Conservation (phyloP, 2,329 filamentous ascomycete species). For the Aspergillus sp. region DNA sequence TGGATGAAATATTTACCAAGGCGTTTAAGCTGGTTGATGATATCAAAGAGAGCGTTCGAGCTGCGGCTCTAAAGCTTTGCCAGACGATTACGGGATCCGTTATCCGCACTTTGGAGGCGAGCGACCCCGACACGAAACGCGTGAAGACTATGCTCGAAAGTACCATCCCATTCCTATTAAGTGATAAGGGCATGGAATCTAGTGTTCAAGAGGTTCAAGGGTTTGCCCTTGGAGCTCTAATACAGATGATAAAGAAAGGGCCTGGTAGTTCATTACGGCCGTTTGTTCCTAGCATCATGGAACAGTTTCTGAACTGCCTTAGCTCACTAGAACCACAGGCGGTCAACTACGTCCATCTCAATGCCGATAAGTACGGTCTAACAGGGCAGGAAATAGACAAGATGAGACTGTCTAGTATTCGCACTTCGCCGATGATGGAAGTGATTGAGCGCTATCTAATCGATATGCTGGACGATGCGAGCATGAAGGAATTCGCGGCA, state of each 20-base stretch:
- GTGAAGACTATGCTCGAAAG: slow-evolving; percentile 79
- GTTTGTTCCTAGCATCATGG: slow-evolving; percentile 78
- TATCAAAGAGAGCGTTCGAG: slow-evolving; percentile 86
- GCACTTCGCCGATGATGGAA: slow-evolving; percentile 85
- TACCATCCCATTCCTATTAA: slow-evolving; percentile 86
- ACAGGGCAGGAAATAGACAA: slow-evolving; percentile 90
- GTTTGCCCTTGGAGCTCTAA: slow-evolving; percentile 78
- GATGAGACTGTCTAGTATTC: slow-evolving; percentile 75
- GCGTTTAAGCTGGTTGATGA: slow-evolving; percentile 93
- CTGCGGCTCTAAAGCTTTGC: slow-evolving; percentile 77
- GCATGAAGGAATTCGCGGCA: slow-evolving; percentile 73
- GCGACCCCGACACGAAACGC: slow-evolving; percentile 61
- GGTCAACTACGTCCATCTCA: slow-evolving; percentile 90
- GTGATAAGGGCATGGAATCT: slow-evolving; percentile 84
- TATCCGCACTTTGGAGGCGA: slow-evolving; percentile 80
- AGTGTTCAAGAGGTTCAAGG: slow-evolving; percentile 82
- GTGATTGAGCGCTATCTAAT: slow-evolving; percentile 81
- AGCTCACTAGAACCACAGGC: slow-evolving; percentile 86
- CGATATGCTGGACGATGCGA: slow-evolving; percentile 73
- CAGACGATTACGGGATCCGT: slow-evolving; percentile 81
- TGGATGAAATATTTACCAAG: slow-evolving; percentile 79
- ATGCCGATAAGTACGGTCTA: slow-evolving; percentile 78
- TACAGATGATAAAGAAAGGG: slow-evolving; percentile 87
- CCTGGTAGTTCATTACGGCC: slow-evolving; percentile 71
- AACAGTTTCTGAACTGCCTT: slow-evolving; percentile 75